Evolutionary conservation across 306 rosid genomes (phyloP).

Genomic region (Fragaria nilgerrensis): DNA sequence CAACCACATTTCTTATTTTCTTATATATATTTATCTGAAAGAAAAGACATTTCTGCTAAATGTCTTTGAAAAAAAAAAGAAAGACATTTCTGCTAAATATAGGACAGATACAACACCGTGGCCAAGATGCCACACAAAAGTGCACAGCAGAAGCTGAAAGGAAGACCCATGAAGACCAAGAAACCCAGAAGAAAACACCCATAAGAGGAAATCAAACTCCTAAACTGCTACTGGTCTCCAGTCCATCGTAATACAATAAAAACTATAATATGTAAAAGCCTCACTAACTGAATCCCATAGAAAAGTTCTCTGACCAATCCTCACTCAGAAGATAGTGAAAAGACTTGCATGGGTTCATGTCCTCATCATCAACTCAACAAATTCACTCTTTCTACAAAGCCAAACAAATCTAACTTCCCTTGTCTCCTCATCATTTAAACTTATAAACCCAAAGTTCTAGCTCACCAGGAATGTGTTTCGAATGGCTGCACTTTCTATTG

Average conservation of each 20-base stretch:
- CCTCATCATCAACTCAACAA: neutral
- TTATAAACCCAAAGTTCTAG: neutral
- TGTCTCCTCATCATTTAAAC: neutral
- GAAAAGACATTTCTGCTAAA: neutral
- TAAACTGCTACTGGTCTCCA: neutral
- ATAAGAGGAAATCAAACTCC: neutral
- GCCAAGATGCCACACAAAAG: neutral
- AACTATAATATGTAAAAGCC: neutral
- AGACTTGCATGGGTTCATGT: neutral
- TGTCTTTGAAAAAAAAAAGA: neutral
- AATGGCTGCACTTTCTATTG: neutral
- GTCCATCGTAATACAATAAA: neutral
- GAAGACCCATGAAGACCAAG: neutral
- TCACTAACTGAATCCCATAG: neutral
- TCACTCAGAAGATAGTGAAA: no score
- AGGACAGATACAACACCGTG: neutral
- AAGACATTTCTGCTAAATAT: neutral
- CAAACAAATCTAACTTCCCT: neutral
- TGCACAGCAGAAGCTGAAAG: neutral
- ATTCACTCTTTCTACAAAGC: neutral
- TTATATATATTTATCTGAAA: neutral
- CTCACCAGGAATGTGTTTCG: neutral
- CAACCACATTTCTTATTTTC: slow-evolving; percentile 8
- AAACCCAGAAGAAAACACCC: neutral
- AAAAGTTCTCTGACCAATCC: no score